These are phyloP conservation scores for Brassica incana DNA, from an alignment of 345 rosid genomes.

Conservation along the genomic window DNA sequence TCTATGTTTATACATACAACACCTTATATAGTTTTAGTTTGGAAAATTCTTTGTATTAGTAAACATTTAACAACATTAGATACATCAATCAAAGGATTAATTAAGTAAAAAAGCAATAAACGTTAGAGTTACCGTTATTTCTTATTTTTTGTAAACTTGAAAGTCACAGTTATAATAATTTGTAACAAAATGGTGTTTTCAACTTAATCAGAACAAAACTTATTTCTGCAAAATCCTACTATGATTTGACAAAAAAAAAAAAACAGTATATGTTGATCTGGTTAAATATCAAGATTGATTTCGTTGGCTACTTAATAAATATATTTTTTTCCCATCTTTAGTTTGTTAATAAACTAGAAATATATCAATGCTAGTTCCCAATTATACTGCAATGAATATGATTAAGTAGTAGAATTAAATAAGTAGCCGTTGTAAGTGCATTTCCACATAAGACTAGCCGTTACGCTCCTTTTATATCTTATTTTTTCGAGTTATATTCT, in stretches of 20 bases:
- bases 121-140: not conserved
- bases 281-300: too few relatives aligned
- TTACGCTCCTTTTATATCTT: conserved; percentile 10
- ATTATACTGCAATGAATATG: too few relatives aligned
- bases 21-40: not conserved
- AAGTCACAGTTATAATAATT: too few relatives aligned
- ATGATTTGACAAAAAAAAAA: too few relatives aligned
- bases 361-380: not conserved
- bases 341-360: not conserved
- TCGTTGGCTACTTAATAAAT: too few relatives aligned
- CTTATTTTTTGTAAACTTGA: too few relatives aligned
- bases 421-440: conserved; percentile 37
- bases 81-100: not conserved
- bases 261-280: too few relatives aligned
- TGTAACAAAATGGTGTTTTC: not conserved
- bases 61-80: not conserved
- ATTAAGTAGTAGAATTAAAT: not conserved
- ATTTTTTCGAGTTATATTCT: not conserved
- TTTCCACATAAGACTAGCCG: conserved; percentile 33
- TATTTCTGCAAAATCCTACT: not conserved
- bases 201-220: not conserved
- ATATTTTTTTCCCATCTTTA: too few relatives aligned
- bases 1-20: not conserved
- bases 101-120: not conserved
- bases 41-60: not conserved